These are phyloP conservation scores for Podospora anserina DNA, from an alignment of 495 filamentous ascomycete genomes.

Conservation along the genomic window DNA sequence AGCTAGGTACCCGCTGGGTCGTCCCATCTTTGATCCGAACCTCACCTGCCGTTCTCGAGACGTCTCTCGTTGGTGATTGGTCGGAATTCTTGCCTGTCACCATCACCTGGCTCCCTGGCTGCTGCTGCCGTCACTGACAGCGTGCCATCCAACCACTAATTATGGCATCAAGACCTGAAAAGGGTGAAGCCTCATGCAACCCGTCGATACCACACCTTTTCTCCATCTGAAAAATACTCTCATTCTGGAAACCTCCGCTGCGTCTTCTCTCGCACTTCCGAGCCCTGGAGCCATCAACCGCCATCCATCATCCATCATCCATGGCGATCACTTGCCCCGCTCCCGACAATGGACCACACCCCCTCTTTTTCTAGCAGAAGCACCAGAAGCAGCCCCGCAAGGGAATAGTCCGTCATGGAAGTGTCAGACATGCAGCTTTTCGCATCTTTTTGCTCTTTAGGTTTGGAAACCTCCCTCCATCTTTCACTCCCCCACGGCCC, in stretches of 20 bases:
- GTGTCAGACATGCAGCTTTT: conserved; percentile 16
- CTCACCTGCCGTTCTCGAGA: conserved; percentile 24
- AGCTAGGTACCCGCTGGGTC: neutral
- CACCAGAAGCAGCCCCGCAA: neutral
- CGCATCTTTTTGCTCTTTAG: conserved; percentile 6
- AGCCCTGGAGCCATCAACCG: no score
- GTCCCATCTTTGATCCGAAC: neutral
- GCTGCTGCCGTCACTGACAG: neutral
- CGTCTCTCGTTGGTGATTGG: conserved; percentile 16
- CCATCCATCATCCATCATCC: no score
- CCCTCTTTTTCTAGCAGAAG: neutral
- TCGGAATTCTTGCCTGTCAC: neutral
- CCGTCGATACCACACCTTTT: neutral
- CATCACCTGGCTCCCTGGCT: no score
- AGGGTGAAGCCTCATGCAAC: neutral
- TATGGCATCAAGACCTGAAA: neutral
- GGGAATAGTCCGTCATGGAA: conserved; percentile 13
- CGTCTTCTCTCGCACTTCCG: neutral
- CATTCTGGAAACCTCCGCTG: neutral
- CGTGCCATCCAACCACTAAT: neutral
- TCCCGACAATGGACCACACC: conserved; percentile 5
- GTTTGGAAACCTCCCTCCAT: neutral
- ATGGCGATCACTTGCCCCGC: neutral
- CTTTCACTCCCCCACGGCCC: neutral
- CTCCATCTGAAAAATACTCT: neutral